A percentile compares a stretch with the other conserved stretches of the same genome.
Evolutionary conservation across 441 rosid species (phyloP).

Genomic region (Adansonia gregorii): DNA sequence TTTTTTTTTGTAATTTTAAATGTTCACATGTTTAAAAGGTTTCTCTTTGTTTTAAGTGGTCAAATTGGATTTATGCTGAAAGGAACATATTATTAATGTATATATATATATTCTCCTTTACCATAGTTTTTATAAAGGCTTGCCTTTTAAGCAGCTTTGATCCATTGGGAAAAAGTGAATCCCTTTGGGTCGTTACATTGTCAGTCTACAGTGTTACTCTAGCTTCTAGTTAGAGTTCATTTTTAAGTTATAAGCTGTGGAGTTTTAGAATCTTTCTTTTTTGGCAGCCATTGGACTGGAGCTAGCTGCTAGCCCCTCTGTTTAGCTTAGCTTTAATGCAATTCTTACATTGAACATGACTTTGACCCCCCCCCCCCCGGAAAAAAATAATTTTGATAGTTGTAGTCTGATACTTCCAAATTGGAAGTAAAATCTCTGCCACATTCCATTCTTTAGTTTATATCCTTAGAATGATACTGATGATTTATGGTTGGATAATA

Average conservation of each 20-base stretch:
- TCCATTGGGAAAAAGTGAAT: slow-evolving; percentile 28
- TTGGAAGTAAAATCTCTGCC: neutral
- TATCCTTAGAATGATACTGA: neutral
- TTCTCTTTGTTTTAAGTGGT: neutral
- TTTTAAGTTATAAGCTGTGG: neutral
- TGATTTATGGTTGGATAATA: slow-evolving; percentile 22
- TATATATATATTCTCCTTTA: neutral
- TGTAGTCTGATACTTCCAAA: too few species aligned
- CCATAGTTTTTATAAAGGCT: neutral
- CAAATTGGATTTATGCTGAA: slow-evolving; percentile 13
- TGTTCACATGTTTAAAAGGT: neutral
- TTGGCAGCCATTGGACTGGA: neutral
- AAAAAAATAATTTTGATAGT: neutral
- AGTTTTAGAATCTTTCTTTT: neutral
- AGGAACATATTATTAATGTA: neutral
- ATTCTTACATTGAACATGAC: neutral
- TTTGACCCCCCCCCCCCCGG: neutral
- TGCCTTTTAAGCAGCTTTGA: slow-evolving; percentile 24
- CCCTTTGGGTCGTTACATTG: slow-evolving; percentile 32
- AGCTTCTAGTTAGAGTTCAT: too few species aligned
- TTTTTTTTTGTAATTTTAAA: neutral
- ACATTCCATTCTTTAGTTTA: neutral
- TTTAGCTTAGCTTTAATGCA: neutral
- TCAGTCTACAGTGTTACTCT: slow-evolving; percentile 28
- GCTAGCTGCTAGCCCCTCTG: neutral